phyloP scores from a whole-genome alignment of 805 yeast genomes.

The Candida rishiriensis region DNA sequence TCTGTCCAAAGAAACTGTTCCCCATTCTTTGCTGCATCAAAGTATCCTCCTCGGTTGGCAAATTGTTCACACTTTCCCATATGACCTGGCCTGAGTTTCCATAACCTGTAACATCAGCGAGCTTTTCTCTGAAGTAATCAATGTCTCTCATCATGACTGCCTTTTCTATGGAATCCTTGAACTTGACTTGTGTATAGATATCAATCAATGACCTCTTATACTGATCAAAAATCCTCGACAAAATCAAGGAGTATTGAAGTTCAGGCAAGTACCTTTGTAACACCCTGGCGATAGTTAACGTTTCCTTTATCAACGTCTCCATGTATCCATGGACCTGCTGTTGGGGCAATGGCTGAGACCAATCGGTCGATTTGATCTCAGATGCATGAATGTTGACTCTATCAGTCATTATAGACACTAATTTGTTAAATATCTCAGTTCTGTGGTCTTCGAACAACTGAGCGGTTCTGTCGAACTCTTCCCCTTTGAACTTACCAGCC shows the following conservation, averaged over 20 bases:
- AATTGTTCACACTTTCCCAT: constrained; percentile 54
- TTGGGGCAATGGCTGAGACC: constrained; percentile 41
- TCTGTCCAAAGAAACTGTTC: constrained; percentile 21
- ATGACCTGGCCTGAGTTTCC: constrained; percentile 58
- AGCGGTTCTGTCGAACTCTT: constrained; percentile 36
- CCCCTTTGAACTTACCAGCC: constrained; percentile 30
- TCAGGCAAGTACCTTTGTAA: constrained; percentile 54
- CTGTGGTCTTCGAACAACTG: constrained; percentile 54
- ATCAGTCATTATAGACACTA: constrained; percentile 68
- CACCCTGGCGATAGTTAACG: constrained; percentile 57
- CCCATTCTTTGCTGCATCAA: constrained; percentile 45
- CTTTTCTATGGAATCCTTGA: constrained; percentile 49
- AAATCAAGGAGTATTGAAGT: constrained; percentile 38
- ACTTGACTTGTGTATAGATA: constrained; percentile 43
- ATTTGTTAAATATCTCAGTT: constrained; percentile 54
- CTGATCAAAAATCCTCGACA: constrained; percentile 50
- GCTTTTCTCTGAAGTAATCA: constrained; percentile 58
- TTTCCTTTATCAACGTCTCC: constrained; percentile 63
- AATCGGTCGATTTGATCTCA: constrained; percentile 44
- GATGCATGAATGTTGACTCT: constrained; percentile 48
- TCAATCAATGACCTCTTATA: constrained; percentile 54
- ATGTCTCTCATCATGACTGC: constrained; percentile 55
- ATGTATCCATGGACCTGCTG: constrained; percentile 57
- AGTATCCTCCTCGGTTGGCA: constrained; percentile 46
- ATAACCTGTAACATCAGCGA: constrained; percentile 54